Percentiles rank a stretch among this genome's conserved stretches.
Conservation (phyloP, 2,329 filamentous ascomycete species). For the Dichotomopilus funicola region DNA sequence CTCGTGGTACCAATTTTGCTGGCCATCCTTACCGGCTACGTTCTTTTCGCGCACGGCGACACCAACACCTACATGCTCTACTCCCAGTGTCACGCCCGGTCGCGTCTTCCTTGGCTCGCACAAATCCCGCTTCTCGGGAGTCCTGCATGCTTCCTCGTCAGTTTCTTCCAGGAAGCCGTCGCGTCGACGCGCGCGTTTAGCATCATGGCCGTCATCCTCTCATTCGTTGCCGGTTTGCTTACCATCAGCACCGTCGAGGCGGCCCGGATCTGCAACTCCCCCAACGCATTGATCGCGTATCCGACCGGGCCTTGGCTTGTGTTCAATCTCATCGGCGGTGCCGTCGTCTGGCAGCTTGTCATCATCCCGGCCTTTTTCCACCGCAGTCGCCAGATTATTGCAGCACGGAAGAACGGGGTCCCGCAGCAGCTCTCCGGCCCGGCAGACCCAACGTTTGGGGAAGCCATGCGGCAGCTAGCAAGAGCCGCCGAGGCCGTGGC, state of each 20-base stretch:
- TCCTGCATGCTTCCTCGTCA: conserved; percentile 43
- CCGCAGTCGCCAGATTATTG: conserved; percentile 33
- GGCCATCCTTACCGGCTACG: conserved; percentile 35
- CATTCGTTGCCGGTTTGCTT: conserved; percentile 41
- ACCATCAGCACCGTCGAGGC: conserved; percentile 46
- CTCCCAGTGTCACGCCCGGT: conserved; percentile 46
- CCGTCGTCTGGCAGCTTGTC: conserved; percentile 46
- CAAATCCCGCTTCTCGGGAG: conserved; percentile 40
- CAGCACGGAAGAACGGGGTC: conserved; percentile 18
- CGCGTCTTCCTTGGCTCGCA: conserved; percentile 39
- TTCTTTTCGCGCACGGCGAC: conserved; percentile 42
- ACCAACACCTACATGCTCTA: conserved; percentile 47
- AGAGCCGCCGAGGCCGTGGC: conserved; percentile 50
- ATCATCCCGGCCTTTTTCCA: conserved; percentile 45
- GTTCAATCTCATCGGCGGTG: conserved; percentile 43
- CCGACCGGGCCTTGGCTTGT: conserved; percentile 39
- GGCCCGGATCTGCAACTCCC: conserved; percentile 35
- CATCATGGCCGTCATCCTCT: conserved; percentile 37
- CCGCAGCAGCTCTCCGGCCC: conserved; percentile 17
- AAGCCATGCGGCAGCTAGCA: conserved; percentile 32
- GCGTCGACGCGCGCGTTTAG: conserved; percentile 35
- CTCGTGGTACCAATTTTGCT: conserved; percentile 45
- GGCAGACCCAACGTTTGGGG: conserved; percentile 27
- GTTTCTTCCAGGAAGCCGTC: conserved; percentile 42
- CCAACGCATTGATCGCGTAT: conserved; percentile 28